Evolutionary conservation across 768 basidiomycete genomes (phyloP), one percentile per base, ranked within the genome.

Genomic region (Tulasnella sp.): DNA sequence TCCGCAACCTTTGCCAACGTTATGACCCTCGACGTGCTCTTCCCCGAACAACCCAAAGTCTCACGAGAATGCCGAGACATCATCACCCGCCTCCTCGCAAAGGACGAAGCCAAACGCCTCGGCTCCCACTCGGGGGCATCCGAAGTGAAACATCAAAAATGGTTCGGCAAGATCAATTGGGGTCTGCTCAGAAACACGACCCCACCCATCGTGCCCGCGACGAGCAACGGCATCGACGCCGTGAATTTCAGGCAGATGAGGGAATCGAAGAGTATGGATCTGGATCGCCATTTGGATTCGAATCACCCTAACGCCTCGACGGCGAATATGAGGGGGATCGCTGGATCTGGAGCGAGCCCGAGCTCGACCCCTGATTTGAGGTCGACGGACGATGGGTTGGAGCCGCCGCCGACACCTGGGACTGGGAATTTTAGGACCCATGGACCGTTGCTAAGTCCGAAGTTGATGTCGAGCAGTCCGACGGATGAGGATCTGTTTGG

Each of bases 101-200:
- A 99, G 75, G 83, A 87, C 65, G 96, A 99, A 71, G 75, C 79
- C 68, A 84, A 80, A 58, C 79, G 96, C 62, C 71, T 98, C 38
- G 96, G 96, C 46, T 91, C 90, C 71, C 84, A 80, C 72, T 91
- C 84, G 65, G 96, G 96, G 25, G 96, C 96, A 59, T 94, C 92
- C 68, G 96, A 99, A 72, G 92, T 99, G 66, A 99, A 98, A 75
- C 85, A 88, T 60, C 96, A 98, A 79, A 92, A 90, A 70, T 99
- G 96, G 96, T 99, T 99, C 75, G 74, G 76, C 27, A 92, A 91
- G 66, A 83, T 94, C 68, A 93, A 91, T 73, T 99, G 94, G 96
- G 96, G 94, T 22, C 76, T 99, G 58, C 73, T 99, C 69, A 79
- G 96, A 65, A 87, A 98, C 72, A 85, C 82, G 65, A 83, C 83